Evolutionary conservation across 2,329 filamentous ascomycete species (phyloP).

Genomic region (Talaromyces sp.): DNA sequence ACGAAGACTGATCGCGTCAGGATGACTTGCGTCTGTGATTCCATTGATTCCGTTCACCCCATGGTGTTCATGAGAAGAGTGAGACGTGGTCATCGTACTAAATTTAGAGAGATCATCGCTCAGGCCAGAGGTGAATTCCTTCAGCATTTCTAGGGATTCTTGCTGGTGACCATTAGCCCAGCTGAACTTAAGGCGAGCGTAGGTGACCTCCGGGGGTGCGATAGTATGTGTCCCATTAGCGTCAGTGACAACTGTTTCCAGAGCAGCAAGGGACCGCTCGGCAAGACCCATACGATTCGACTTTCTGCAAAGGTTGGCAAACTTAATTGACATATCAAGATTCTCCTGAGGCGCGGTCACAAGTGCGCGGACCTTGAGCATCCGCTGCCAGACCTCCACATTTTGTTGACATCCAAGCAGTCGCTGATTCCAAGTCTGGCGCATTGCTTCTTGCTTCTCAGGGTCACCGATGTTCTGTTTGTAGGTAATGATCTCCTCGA

Average conservation of each 20-base stretch:
- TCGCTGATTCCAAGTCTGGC: conserved; percentile 92
- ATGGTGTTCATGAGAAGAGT: conserved; percentile 47
- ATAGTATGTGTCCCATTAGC: conserved; percentile 43
- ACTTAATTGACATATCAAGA: conserved; percentile 99
- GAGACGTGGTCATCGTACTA: conserved; percentile 44
- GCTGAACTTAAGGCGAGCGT: conserved; percentile 95
- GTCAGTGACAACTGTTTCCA: conserved; percentile 71
- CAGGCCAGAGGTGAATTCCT: conserved; percentile 63
- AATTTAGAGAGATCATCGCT: conserved; percentile 59
- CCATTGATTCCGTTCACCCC: conserved; percentile 56
- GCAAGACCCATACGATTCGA: conserved; percentile 91
- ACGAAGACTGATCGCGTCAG: conserved; percentile 42
- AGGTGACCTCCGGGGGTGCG: conserved; percentile 75
- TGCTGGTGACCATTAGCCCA: conserved; percentile 81
- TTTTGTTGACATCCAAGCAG: conserved; percentile 95
- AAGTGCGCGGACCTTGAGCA: conserved; percentile 90
- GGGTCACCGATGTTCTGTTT: conserved; percentile 82
- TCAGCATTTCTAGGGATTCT: conserved; percentile 61
- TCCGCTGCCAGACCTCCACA: conserved; percentile 97
- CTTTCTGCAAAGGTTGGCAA: conserved; percentile 96
- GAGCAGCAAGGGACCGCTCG: conserved; percentile 88
- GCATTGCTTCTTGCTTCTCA: conserved; percentile 87
- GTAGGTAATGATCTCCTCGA: conserved; percentile 97
- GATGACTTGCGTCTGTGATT: conserved; percentile 43
- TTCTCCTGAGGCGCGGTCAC: conserved; percentile 92